These are phyloP conservation scores for Athelia sp. DNA, from an alignment of 1,284 basidiomycete species.

Conservation along the genomic window DNA sequence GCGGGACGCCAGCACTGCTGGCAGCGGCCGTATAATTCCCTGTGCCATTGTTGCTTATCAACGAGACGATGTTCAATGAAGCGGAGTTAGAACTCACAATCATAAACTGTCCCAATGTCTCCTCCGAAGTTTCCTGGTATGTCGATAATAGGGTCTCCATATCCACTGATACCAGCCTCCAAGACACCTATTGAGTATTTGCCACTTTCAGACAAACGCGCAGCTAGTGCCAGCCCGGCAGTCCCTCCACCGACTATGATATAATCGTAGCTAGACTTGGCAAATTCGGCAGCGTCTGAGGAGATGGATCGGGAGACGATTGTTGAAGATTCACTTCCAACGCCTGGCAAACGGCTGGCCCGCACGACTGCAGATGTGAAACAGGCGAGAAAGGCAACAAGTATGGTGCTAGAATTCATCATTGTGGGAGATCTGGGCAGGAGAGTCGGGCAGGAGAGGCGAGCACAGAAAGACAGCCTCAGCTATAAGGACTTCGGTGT, in stretches of 20 bases:
- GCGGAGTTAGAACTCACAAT: neutral
- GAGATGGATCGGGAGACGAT: neutral
- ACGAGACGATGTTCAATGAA: neutral
- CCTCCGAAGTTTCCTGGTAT: constrained; percentile 7
- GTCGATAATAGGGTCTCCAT: constrained; percentile 22
- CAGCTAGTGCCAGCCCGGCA: neutral
- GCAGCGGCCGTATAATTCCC: too few relatives aligned
- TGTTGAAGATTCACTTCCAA: too few relatives aligned
- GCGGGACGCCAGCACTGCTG: too few relatives aligned
- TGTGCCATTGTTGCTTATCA: neutral
- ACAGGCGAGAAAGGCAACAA: too few relatives aligned
- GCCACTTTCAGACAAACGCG: neutral
- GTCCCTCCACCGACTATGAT: neutral
- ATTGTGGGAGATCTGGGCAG: too few relatives aligned
- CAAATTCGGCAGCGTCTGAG: neutral
- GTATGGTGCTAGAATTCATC: too few relatives aligned
- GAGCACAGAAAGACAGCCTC: too few relatives aligned
- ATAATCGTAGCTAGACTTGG: neutral
- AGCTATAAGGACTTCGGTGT: too few relatives aligned
- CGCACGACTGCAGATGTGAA: too few relatives aligned
- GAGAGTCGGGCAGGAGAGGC: too few relatives aligned
- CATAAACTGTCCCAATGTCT: too few relatives aligned
- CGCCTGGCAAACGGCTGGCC: too few relatives aligned
- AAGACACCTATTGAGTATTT: neutral
- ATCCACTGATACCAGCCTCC: constrained; percentile 1